Conservation (phyloP, 371 early-diverging fungal genomes). For the Dipsacomyces acuminosporus region DNA sequence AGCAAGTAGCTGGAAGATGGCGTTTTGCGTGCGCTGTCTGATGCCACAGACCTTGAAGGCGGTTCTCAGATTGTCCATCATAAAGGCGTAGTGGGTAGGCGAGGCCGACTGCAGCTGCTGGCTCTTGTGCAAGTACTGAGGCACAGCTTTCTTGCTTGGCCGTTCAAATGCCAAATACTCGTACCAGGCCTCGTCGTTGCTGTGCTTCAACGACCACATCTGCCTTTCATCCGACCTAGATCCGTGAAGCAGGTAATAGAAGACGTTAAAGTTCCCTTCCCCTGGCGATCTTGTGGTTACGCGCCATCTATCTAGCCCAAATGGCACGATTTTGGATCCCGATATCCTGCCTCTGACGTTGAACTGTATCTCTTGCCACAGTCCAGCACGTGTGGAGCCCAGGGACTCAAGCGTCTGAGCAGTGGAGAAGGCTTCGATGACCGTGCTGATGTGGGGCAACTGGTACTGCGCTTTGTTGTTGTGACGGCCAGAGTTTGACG, state of each 20-base stretch:
- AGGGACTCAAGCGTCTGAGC: slow-evolving; percentile 65
- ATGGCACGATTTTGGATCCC: slow-evolving; percentile 80
- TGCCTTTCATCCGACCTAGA: slow-evolving; percentile 56
- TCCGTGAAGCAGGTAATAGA: slow-evolving; percentile 74
- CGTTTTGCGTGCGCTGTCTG: slow-evolving; percentile 62
- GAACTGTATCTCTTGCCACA: slow-evolving; percentile 84
- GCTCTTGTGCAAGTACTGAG: slow-evolving; percentile 17
- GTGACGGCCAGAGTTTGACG: slow-evolving; percentile 61
- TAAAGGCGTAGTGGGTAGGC: slow-evolving; percentile 16
- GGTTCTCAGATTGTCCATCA: slow-evolving; percentile 62
- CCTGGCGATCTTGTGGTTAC: slow-evolving; percentile 58
- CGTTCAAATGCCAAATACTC: slow-evolving; percentile 50
- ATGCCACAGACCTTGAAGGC: slow-evolving; percentile 74
- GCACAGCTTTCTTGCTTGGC: slow-evolving; percentile 6
- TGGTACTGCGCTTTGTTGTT: slow-evolving; percentile 67
- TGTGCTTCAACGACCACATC: slow-evolving; percentile 56
- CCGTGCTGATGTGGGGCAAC: slow-evolving; percentile 67
- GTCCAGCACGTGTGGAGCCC: slow-evolving; percentile 81
- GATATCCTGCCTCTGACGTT: slow-evolving; percentile 76
- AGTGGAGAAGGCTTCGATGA: slow-evolving; percentile 79
- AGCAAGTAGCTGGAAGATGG: slow-evolving; percentile 65
- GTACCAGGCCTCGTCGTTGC: slow-evolving; percentile 52
- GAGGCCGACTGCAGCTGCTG: slow-evolving; percentile 48
- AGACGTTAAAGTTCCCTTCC: slow-evolving; percentile 85
- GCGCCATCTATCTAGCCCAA: slow-evolving; percentile 78